Evolutionary conservation across 192 early-diverging fungal species (phyloP).

Genomic region (Dissophora ornata): DNA sequence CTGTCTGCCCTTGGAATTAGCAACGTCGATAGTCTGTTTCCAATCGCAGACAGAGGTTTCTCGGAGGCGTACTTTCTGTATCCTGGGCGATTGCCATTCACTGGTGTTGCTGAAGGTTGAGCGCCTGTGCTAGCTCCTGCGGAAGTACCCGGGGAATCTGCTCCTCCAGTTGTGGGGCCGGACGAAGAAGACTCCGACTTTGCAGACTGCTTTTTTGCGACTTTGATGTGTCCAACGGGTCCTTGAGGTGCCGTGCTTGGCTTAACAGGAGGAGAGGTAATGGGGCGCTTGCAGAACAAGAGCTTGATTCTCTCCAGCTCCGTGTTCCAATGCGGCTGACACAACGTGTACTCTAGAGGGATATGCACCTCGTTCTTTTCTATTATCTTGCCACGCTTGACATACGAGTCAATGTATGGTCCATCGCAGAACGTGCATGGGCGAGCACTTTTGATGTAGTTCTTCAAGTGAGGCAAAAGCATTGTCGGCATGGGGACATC

Average conservation of each 20-base stretch:
- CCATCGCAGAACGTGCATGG: constrained; percentile 82
- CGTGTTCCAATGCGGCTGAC: constrained; percentile 79
- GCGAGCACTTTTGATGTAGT: constrained; percentile 69
- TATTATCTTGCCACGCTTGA: constrained; percentile 69
- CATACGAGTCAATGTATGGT: constrained; percentile 77
- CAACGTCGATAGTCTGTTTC: constrained; percentile 23
- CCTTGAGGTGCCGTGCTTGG: neutral
- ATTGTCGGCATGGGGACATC: constrained; percentile 66
- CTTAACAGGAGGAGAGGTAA: constrained; percentile 62
- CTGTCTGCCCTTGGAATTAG: constrained; percentile 4
- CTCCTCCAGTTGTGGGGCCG: neutral
- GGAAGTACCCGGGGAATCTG: neutral
- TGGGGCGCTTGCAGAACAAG: constrained; percentile 72
- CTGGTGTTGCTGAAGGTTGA: neutral
- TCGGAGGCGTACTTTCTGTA: constrained; percentile 10
- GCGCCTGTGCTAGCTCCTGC: neutral
- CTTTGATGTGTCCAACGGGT: neutral
- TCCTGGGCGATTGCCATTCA: neutral
- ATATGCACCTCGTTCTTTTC: constrained; percentile 66
- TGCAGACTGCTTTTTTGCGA: neutral
- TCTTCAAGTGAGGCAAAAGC: constrained; percentile 66
- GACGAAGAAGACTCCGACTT: neutral
- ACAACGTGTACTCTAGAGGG: constrained; percentile 78
- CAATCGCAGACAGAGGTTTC: constrained; percentile 13
- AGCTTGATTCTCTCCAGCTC: constrained; percentile 73